Conservation (phyloP, 2,329 filamentous ascomycete genomes). For the Penicillium sp. region DNA sequence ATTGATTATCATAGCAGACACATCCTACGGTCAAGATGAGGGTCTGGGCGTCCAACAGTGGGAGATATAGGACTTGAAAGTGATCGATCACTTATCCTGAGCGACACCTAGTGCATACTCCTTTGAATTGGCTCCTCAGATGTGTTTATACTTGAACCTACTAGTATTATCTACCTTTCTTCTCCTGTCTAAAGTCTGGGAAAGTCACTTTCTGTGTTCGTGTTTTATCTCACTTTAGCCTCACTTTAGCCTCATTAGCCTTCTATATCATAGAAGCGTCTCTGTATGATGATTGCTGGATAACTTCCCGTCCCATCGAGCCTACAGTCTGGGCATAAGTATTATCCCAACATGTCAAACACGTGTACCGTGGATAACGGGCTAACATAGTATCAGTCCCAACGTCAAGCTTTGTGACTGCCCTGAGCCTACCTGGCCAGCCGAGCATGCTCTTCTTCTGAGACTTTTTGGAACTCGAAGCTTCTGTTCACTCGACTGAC, state of each 20-base stretch:
- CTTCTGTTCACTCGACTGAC: background rate
- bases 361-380: background rate
- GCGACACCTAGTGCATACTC: slow-evolving; percentile 54
- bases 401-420: background rate
- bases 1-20: no score
- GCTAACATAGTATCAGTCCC: background rate
- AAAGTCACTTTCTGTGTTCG: no score
- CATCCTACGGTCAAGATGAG: no score
- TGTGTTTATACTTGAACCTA: no score
- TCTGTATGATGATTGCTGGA: background rate
- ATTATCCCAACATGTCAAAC: background rate
- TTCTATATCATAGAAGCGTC: background rate
- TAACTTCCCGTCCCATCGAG: background rate
- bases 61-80: slow-evolving; percentile 74
- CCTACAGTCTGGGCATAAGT: background rate
- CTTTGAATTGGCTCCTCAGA: no score
- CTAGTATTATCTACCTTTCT: no score
- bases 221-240: no score
- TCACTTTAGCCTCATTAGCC: background rate
- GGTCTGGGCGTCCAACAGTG: slow-evolving; percentile 42
- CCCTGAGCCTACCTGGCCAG: background rate
- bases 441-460: background rate
- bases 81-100: slow-evolving; percentile 72
- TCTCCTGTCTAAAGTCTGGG: no score
- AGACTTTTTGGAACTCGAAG: background rate